Base-by-base conservation (phyloP, 306 rosid genomes). In the Coriaria nepalensis region DNA sequence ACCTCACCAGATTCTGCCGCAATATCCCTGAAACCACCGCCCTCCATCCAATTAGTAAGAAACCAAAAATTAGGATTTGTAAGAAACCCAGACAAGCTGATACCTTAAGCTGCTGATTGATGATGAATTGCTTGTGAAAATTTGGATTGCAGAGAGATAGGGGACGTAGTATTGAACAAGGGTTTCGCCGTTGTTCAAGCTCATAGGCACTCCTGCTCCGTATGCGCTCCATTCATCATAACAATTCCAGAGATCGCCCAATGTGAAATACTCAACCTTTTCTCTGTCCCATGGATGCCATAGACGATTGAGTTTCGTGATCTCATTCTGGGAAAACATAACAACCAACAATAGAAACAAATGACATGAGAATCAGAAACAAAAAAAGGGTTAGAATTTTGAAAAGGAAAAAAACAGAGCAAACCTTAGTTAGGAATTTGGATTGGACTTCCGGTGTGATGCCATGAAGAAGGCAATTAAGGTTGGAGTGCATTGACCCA, bases 241-340 rank as follows among this genome's bases (percentile, higher is more conserved):
- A 43, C 79, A 59, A 47, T 82, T 75, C 98, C 98, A 92, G 7
- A 92, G 81, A 63, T 92, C 87, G 34, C 77, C 71, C 68, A 92
- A 52, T 13, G 81, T 73, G 70, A 92, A 85, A 68, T 69, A 85
- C 57, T 92, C 96, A 0, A 85, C 79, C 39, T 53, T 63, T 65
- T 92, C 96, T 67, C 85, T 85, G 69, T 85, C 87, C 87, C 92
- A 79, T 2, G 93, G 93, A 41, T 92, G 85, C 98, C 98, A 92
- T 34, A 85, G 57, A 11, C 81, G 81, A 49, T 90, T 85, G 6
- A 90, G 83, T 52, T 82, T 90, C 67, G 77, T 63, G 42, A 82
- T 77, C 68, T 85, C 98, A 5, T 63, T 54, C 98, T 92, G 66
- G 2, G 41, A 32, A 50, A 4, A 20, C 37, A 15, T 2, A 57